Percentiles rank a stretch among this genome's conserved stretches.
These are phyloP conservation scores for Beauveria sp. DNA, from an alignment of 2,329 filamentous ascomycete genomes.

Conservation along the genomic window DNA sequence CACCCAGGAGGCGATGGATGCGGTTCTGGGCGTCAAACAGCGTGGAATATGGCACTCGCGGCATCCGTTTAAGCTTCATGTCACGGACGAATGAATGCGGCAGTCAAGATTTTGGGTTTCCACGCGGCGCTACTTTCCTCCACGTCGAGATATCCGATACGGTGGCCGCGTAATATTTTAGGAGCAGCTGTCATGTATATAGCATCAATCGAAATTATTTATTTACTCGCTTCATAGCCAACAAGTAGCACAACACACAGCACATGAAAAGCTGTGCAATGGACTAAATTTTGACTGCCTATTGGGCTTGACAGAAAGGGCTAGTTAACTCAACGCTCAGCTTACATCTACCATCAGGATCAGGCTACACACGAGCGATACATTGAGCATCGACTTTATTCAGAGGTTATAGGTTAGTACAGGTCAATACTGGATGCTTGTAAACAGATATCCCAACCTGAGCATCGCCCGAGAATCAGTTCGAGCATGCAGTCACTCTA, in stretches of 20 bases:
- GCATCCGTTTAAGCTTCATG: conserved; percentile 47
- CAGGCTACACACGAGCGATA: too few species aligned
- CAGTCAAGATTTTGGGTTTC: neutral
- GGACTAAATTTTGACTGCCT: too few species aligned
- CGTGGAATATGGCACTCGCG: conserved; percentile 59
- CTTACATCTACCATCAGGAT: too few species aligned
- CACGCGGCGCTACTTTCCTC: neutral
- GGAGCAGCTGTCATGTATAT: neutral
- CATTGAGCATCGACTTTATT: too few species aligned
- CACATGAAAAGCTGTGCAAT: neutral
- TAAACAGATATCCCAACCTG: too few species aligned
- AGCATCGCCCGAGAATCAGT: too few species aligned
- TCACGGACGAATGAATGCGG: conserved; percentile 33
- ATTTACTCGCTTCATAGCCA: neutral
- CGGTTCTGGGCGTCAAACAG: conserved; percentile 50
- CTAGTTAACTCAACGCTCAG: too few species aligned
- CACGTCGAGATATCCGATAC: neutral
- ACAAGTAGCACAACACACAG: neutral
- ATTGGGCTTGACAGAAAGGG: too few species aligned
- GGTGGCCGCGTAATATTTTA: neutral
- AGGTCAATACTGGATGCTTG: too few species aligned
- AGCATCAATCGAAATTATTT: neutral
- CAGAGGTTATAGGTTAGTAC: too few species aligned
- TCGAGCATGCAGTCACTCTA: too few species aligned
- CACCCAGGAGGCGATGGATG: conserved; percentile 51